Base-by-base conservation (phyloP, 2,329 filamentous ascomycete species). In the Pyrenochaeta sp. region DNA sequence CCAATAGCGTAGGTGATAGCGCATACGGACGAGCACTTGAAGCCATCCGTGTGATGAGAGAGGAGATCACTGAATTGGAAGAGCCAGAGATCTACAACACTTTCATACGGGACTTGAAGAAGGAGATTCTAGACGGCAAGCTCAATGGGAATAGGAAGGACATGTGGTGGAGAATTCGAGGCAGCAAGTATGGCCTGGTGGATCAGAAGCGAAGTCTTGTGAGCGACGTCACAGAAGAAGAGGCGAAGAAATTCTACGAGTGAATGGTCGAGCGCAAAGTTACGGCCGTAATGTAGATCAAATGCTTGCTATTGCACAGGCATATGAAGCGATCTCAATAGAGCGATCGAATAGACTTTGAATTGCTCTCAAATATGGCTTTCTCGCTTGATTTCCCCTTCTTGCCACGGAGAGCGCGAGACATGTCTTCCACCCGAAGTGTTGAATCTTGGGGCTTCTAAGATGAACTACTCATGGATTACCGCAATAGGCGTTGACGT, bases 91-190 rank as follows among this genome's bases (percentile, higher is more conserved):
- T 89, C 19, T 99, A 89, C 71, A 96, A 97, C 64, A 76, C 80
- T 1, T 88, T 92, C 54, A 61, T 95, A 28, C 76, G 69, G 27
- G 79, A 81, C 22, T 71, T 97, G 58, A 97, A 96, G 76, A 77
- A 77, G 54, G 84, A 85, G 42, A 67, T 96, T 1, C 68, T 91
- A 6, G 80, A 77, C 0, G 88, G 85, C 0, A 81, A 87, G 55
- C 72, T 96, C 3, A 85, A 86, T 24, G 91, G 90, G 0, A 87
- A 95, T 59, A 77, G 90, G 40, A 81, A 81, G 51, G 90, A 95
- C 62, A 85, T 96, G 74, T 96, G 91, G 91, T 88, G 83, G 75
- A 77, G 81, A 55, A 74, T 96, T 17, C 80, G 86, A 56, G 81
- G 77, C 45, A 82, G 79, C 28, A 83, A 77, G 55, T 73, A 96